Evolutionary conservation across 176 grass and related monocot genomes (phyloP).

Genomic region (Juncus inflexus): DNA sequence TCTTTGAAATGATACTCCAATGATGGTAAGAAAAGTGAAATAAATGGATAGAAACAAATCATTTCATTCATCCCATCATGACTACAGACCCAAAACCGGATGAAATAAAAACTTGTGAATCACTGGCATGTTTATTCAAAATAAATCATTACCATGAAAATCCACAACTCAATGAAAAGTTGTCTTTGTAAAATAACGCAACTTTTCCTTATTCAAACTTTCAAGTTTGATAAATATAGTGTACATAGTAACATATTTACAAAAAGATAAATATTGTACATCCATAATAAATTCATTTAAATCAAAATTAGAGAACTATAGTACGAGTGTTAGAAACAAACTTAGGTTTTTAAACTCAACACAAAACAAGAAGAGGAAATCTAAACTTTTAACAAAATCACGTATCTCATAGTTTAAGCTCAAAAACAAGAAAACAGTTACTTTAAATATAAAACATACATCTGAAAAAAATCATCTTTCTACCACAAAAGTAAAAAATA

Average conservation of each 20-base stretch:
- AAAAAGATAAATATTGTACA: too few relatives aligned
- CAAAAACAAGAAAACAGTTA: too few relatives aligned
- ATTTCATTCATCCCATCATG: conserved; percentile 16
- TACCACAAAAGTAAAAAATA: neutral
- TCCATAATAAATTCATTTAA: too few relatives aligned
- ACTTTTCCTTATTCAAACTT: neutral
- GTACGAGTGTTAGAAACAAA: too few relatives aligned
- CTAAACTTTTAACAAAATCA: too few relatives aligned
- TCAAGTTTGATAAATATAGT: neutral
- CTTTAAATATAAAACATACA: too few relatives aligned
- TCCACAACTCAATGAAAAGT: neutral
- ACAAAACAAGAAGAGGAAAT: too few relatives aligned
- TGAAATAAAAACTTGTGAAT: conserved; percentile 10
- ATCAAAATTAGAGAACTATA: too few relatives aligned
- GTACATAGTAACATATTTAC: too few relatives aligned
- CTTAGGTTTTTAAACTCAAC: too few relatives aligned
- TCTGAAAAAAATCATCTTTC: too few relatives aligned
- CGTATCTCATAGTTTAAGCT: too few relatives aligned
- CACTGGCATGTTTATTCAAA: neutral
- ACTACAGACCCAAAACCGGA: conserved; percentile 28
- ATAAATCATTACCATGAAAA: conserved; percentile 1
- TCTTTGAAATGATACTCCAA: conserved; percentile 40
- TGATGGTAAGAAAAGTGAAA: conserved; percentile 28
- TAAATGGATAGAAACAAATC: conserved; percentile 23
- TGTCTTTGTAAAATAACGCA: neutral